Base-by-base conservation (phyloP, 371 early-diverging fungal species). In the Polyrhizophydium stewartii region DNA sequence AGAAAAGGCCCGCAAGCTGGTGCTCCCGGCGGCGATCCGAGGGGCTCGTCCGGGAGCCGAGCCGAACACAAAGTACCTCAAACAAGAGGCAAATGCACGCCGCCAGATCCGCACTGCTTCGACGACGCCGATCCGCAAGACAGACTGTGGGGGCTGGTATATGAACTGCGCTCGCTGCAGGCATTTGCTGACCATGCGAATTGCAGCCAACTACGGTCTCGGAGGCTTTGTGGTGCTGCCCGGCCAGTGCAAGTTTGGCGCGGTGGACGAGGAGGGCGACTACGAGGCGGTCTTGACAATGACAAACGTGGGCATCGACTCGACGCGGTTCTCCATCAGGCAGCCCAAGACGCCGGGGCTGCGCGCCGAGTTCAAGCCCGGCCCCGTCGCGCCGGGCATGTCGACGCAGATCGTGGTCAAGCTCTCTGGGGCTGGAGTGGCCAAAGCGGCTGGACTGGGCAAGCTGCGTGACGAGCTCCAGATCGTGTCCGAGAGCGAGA, bases 361-460 rank as follows among this genome's bases (percentile, higher is more conserved):
- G 1, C 25, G n/a, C 32, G 59, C 57, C 13, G 40, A 41, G 25
- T 71, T 49, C 55, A 71, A 63, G 56, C 65, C 52, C 21, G 71
- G 71, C 33, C 65, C 71, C 43, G 71, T 70, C 6, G 71, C 71
- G 1, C 71, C 71, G n/a, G 71, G 71, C 10, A 67, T 71, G 63
- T 28, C 55, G 25, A 55, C 46, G 28, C 37, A 67, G 21, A 17
- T 71, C n/a, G 33, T 55, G 22, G 25, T 60, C 24, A n/a, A 35
- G 3, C 37, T 51, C 1, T 21, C 49, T 2, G 27, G 24, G 19
- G 52, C 24, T 30, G 31, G n/a, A 40, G 35, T 21, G 17, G 46
- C 58, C 0, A 32, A 19, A 35, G 30, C 3, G 37, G 32, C 35
- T 17, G 38, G 52, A 21, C n/a, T 41, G 21, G 67, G 35, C 35